Evolutionary conservation across 1,139 yeast species (phyloP).

Genomic region (Blastobotrys raffinosifermentans): DNA sequence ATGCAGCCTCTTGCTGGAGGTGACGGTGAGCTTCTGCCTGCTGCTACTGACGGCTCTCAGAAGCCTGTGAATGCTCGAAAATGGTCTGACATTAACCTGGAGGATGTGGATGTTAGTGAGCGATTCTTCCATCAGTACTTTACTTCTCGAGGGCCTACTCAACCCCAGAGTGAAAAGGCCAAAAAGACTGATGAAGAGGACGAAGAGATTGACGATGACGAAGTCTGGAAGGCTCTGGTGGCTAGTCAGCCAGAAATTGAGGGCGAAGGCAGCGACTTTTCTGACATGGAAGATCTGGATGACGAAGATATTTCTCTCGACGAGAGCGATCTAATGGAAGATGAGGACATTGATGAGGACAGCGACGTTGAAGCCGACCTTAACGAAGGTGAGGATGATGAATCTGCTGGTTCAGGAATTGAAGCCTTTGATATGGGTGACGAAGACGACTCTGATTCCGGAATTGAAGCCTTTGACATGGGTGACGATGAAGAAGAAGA

Average conservation of each 20-base stretch:
- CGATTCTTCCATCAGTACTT: slow-evolving; percentile 86
- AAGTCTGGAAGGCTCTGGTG: slow-evolving; percentile 85
- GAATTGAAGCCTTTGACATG: slow-evolving; percentile 24
- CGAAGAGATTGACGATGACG: slow-evolving; percentile 58
- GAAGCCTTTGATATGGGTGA: slow-evolving; percentile 25
- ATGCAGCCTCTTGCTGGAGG: slow-evolving; percentile 98
- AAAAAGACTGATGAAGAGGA: slow-evolving; percentile 28
- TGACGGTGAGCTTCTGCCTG: slow-evolving; percentile 46
- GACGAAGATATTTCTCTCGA: slow-evolving; percentile 46
- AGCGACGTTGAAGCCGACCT: slow-evolving; percentile 25
- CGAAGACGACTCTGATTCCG: slow-evolving; percentile 21
- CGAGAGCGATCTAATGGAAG: slow-evolving; percentile 42
- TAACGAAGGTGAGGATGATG: slow-evolving; percentile 32
- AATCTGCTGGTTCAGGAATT: slow-evolving; percentile 19
- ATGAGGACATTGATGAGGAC: slow-evolving; percentile 27
- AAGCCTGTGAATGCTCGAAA: slow-evolving; percentile 75
- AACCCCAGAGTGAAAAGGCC: slow-evolving; percentile 25
- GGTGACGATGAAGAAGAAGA: slow-evolving; percentile 23
- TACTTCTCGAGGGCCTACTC: slow-evolving; percentile 50
- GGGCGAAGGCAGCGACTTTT: slow-evolving; percentile 41
- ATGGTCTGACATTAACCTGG: slow-evolving; percentile 65
- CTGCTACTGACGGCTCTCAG: slow-evolving; percentile 36
- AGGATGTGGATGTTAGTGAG: slow-evolving; percentile 80
- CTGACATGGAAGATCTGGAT: slow-evolving; percentile 33
- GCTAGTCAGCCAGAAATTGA: slow-evolving; percentile 80